These are phyloP conservation scores for Paraphaeosphaeria sporulosa DNA, from an alignment of 2,329 filamentous ascomycete genomes.

Conservation along the genomic window DNA sequence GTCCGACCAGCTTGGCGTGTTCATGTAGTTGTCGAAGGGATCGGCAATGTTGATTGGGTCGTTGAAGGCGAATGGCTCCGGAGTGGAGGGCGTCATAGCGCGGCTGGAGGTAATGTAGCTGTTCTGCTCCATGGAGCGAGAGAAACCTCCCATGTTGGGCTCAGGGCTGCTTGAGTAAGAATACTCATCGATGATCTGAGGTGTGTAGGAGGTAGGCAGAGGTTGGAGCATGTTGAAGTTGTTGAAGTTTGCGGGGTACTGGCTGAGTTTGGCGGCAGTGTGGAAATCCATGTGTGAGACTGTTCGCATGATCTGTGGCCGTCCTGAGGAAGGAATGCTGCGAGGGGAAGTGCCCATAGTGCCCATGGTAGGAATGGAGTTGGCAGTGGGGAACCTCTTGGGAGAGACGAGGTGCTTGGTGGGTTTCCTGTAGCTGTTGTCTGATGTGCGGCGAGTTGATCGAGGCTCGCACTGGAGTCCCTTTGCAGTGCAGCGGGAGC, in stretches of 20 bases:
- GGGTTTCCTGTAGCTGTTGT: conserved; percentile 39
- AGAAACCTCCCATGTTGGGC: conserved; percentile 27
- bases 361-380: conserved; percentile 28
- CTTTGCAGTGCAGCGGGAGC: conserved; percentile 46
- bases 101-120: conserved; percentile 27
- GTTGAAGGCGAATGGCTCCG: conserved; percentile 34
- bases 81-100: conserved; percentile 41
- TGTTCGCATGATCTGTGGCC: conserved; percentile 29
- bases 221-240: conserved; percentile 37
- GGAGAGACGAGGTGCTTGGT: conserved; percentile 37
- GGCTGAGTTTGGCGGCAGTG: conserved; percentile 35
- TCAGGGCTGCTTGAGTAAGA: conserved; percentile 35
- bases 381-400: conserved; percentile 34
- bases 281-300: conserved; percentile 40
- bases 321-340: conserved; percentile 30
- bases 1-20: conserved; percentile 32
- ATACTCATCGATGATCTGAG: conserved; percentile 35
- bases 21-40: conserved; percentile 30
- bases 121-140: conserved; percentile 26
- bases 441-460: conserved; percentile 48
- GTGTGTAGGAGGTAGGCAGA: conserved; percentile 34
- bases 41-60: conserved; percentile 32
- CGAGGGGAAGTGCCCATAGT: conserved; percentile 31
- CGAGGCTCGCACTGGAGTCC: conserved; percentile 46
- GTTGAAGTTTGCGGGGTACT: conserved; percentile 31